Percentiles rank a stretch among this genome's conserved stretches.
These are phyloP conservation scores for Neofusicoccum parvum DNA, from an alignment of 2,329 filamentous ascomycete species.

Conservation along the genomic window DNA sequence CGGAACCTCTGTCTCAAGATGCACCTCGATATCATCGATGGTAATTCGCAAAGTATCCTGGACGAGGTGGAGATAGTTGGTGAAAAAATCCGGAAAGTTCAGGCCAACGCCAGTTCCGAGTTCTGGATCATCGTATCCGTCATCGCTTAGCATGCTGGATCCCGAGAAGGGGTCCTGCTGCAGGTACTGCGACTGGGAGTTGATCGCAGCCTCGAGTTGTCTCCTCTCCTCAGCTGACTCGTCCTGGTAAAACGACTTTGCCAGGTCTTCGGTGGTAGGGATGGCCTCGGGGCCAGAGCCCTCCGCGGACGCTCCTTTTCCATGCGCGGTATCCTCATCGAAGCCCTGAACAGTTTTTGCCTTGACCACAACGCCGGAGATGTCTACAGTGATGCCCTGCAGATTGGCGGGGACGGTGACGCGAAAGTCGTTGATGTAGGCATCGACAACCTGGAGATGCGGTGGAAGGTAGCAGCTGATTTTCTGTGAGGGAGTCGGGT, in stretches of 20 bases:
- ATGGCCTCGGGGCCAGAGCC: constrained; percentile 43
- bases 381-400: constrained; percentile 79
- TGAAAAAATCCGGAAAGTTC: constrained; percentile 69
- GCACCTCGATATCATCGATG: constrained; percentile 66
- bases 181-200: constrained; percentile 63
- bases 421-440: constrained; percentile 74
- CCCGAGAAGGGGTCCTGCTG: constrained; percentile 44
- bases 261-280: constrained; percentile 72
- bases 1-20: constrained; percentile 59
- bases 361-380: constrained; percentile 77
- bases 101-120: constrained; percentile 45
- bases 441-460: constrained; percentile 70
- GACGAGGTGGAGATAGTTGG: constrained; percentile 72
- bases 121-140: constrained; percentile 9
- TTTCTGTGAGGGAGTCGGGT: constrained; percentile 61
- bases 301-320: background rate
- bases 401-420: constrained; percentile 87
- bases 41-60: constrained; percentile 69
- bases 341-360: constrained; percentile 24
- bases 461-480: constrained; percentile 73
- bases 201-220: constrained; percentile 69
- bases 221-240: constrained; percentile 67
- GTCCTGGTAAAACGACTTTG: constrained; percentile 75
- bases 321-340: background rate
- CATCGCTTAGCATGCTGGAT: constrained; percentile 61